Conservation (phyloP, 108 stramenopile genomes). For the Schizochytrium sp. region DNA sequence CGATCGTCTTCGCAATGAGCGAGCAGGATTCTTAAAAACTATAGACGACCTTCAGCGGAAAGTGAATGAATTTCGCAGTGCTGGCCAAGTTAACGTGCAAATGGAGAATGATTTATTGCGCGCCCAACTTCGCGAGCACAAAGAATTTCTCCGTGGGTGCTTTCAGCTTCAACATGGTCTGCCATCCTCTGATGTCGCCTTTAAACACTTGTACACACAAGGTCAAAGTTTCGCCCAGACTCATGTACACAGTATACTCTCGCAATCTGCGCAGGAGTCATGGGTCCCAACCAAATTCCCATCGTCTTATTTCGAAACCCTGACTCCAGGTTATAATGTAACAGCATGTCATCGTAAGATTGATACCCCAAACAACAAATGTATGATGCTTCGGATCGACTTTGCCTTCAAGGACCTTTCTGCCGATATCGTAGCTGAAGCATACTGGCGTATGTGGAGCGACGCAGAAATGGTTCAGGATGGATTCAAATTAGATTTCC, state of each 20-base stretch:
- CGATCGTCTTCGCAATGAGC: slow-evolving; percentile 38
- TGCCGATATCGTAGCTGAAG: not conserved
- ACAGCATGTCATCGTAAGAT: not conserved
- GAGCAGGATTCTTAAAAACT: slow-evolving; percentile 34
- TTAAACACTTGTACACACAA: slow-evolving; percentile 1
- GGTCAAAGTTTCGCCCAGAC: slow-evolving; percentile 35
- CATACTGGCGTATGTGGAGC: slow-evolving; percentile 59
- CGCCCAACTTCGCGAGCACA: slow-evolving; percentile 47
- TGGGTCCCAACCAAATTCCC: slow-evolving; percentile 41
- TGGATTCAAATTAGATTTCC: slow-evolving; percentile 5
- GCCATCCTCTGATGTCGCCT: not conserved
- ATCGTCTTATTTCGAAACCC: not conserved
- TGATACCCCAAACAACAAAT: not conserved
- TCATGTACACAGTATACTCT: slow-evolving; percentile 6
- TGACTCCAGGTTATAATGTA: slow-evolving; percentile 44
- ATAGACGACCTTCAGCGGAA: slow-evolving; percentile 57
- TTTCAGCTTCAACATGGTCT: slow-evolving; percentile 52
- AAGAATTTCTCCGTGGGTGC: slow-evolving; percentile 41
- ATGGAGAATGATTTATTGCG: slow-evolving; percentile 38
- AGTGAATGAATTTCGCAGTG: not conserved
- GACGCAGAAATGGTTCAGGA: slow-evolving; percentile 2
- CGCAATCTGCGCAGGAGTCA: not conserved
- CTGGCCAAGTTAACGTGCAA: not conserved
- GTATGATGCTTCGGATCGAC: slow-evolving; percentile 10
- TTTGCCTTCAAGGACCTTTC: slow-evolving; percentile 14